Percentiles rank a stretch among this genome's conserved stretches.
These are phyloP conservation scores for Vanilla planifolia DNA, from an alignment of 106 monocot species.

Conservation along the genomic window DNA sequence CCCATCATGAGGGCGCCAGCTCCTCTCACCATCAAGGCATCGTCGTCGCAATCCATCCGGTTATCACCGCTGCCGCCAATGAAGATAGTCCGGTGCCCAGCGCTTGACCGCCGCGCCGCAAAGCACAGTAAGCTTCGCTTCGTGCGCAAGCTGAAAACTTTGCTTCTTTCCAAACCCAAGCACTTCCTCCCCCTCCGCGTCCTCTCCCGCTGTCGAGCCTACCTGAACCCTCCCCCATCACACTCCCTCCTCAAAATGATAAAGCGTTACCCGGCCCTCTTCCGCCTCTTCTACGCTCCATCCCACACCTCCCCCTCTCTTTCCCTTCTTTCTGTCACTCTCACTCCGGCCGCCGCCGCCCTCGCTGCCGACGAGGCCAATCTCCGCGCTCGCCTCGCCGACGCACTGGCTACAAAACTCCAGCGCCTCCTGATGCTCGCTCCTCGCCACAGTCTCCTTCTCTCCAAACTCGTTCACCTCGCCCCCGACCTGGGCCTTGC, in stretches of 20 bases:
- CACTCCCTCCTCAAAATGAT: slow-evolving; percentile 62
- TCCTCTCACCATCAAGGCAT: slow-evolving; percentile 4
- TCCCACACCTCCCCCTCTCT: slow-evolving; percentile 20
- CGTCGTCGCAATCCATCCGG: slow-evolving; percentile 4
- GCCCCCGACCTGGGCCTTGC: slow-evolving; percentile 83
- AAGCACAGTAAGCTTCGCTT: slow-evolving; percentile 68
- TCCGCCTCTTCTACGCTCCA: slow-evolving; percentile 55
- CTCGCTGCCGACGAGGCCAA: slow-evolving; percentile 27
- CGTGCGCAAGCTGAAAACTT: slow-evolving; percentile 65
- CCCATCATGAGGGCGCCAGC: not conserved
- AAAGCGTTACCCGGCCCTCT: slow-evolving; percentile 81
- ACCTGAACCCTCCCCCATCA: slow-evolving; percentile 47
- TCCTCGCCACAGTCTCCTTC: slow-evolving; percentile 37
- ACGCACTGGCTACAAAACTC: slow-evolving; percentile 58
- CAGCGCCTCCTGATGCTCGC: slow-evolving; percentile 68
- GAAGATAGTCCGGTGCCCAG: slow-evolving; percentile 45
- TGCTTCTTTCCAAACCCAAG: slow-evolving; percentile 93
- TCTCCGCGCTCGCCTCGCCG: slow-evolving; percentile 21
- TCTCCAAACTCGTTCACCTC: slow-evolving; percentile 77
- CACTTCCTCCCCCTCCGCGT: slow-evolving; percentile 78
- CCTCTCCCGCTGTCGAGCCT: slow-evolving; percentile 72
- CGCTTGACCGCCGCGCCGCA: slow-evolving; percentile 71
- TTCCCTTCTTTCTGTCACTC: slow-evolving; percentile 32
- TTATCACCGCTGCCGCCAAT: slow-evolving; percentile 10
- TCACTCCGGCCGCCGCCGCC: slow-evolving; percentile 59